These are phyloP conservation scores for Pyrus pyrifolia DNA, from an alignment of 306 rosid species.

Conservation along the genomic window DNA sequence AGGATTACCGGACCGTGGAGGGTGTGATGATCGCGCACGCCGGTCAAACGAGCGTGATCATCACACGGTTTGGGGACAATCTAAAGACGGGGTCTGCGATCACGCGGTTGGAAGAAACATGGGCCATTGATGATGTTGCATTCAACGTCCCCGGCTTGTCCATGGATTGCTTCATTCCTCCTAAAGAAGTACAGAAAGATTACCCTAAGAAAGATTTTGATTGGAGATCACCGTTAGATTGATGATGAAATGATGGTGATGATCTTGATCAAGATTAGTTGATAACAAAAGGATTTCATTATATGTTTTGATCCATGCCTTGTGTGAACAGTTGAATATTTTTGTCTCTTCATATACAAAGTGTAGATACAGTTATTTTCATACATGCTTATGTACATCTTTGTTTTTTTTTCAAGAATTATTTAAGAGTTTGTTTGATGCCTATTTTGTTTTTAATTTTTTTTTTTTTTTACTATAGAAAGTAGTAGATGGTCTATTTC, in stretches of 20 bases:
- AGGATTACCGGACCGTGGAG: slow-evolving; percentile 61
- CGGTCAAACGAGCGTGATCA: slow-evolving; percentile 57
- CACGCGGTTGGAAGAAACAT: slow-evolving; percentile 72
- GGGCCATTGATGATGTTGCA: slow-evolving; percentile 86
- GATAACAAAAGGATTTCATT: background rate
- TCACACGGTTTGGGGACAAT: slow-evolving; percentile 76
- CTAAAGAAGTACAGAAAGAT: slow-evolving; percentile 52
- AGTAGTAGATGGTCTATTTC: background rate
- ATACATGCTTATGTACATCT: background rate
- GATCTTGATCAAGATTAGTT: background rate
- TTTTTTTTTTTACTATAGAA: background rate
- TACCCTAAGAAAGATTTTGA: slow-evolving; percentile 35
- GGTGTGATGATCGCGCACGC: slow-evolving; percentile 78
- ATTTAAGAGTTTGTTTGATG: background rate
- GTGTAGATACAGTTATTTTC: background rate
- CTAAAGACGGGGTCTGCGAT: slow-evolving; percentile 52
- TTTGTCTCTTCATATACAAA: background rate
- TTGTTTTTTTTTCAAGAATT: background rate
- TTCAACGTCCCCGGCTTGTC: slow-evolving; percentile 81
- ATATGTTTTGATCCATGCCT: background rate
- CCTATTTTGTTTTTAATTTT: background rate
- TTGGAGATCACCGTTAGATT: slow-evolving; percentile 50
- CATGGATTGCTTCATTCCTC: slow-evolving; percentile 83
- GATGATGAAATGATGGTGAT: slow-evolving; percentile 13
- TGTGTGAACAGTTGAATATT: background rate